These are phyloP conservation scores for Filobasidium uniguttulatum DNA, from an alignment of 1,284 basidiomycete species.

Conservation along the genomic window DNA sequence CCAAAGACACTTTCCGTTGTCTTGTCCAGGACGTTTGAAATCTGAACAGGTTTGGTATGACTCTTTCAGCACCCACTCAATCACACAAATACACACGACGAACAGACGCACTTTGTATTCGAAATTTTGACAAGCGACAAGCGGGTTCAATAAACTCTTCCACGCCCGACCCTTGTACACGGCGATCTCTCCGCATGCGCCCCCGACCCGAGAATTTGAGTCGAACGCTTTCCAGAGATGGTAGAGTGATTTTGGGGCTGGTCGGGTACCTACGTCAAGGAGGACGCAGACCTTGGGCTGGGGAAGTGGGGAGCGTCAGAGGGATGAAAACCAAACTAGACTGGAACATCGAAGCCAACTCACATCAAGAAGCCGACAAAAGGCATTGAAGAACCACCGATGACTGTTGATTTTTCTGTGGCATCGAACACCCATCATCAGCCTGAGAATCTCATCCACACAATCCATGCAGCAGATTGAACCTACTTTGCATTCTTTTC, in stretches of 20 bases:
- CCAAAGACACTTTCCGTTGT: conserved; percentile 86
- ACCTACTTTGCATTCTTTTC: conserved; percentile 77
- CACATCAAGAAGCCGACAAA: conserved; percentile 32
- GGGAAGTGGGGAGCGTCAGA: conserved; percentile 38
- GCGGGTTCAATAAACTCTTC: conserved; percentile 64
- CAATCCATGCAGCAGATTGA: neutral
- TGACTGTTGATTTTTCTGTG: conserved; percentile 92
- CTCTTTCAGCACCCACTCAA: conserved; percentile 11
- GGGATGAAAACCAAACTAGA: no score
- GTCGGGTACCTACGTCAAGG: conserved; percentile 85
- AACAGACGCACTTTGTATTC: conserved; percentile 54
- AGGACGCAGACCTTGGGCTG: conserved; percentile 47
- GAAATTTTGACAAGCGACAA: conserved; percentile 87
- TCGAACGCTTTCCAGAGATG: conserved; percentile 91
- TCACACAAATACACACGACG: neutral
- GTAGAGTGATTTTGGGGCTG: conserved; percentile 64
- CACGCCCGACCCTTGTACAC: conserved; percentile 82
- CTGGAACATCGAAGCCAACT: neutral
- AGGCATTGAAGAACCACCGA: conserved; percentile 91
- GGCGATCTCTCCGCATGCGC: conserved; percentile 90
- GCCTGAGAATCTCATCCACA: conserved; percentile 23
- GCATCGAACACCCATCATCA: conserved; percentile 43
- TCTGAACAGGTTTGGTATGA: conserved; percentile 25
- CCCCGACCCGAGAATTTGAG: conserved; percentile 78
- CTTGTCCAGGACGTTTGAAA: conserved; percentile 87